Evolutionary conservation across 352 stramenopile genomes (phyloP).

Genomic region (Pythium sukuiense): DNA sequence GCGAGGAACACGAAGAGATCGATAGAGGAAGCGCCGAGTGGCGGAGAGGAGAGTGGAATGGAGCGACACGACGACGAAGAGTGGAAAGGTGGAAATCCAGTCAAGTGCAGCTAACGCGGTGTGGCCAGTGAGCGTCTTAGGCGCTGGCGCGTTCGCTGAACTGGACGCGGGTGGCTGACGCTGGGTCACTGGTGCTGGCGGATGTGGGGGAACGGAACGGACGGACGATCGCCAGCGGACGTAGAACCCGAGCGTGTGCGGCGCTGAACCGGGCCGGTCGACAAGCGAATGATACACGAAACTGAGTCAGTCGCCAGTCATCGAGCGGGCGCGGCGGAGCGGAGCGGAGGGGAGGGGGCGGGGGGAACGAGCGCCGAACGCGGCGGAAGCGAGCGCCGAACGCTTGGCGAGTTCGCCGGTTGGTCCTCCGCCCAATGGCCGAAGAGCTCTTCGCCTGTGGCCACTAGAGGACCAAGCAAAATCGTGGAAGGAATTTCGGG

Average conservation of each 20-base stretch:
- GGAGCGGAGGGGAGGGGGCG: background rate
- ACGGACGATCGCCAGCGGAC: constrained; percentile 2
- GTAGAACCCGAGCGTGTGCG: constrained; percentile 4
- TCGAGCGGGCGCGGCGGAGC: constrained; percentile 3
- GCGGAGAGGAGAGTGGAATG: background rate
- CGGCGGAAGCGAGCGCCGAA: constrained; percentile 3
- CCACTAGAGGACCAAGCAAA: background rate
- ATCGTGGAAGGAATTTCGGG: background rate
- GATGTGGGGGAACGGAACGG: background rate
- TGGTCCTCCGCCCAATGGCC: background rate
- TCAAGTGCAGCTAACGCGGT: constrained; percentile 15
- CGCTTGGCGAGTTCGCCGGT: background rate
- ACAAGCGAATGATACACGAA: constrained; percentile 1
- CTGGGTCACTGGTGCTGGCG: background rate
- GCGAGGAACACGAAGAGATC: background rate
- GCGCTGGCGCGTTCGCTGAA: constrained; percentile 16
- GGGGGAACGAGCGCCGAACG: constrained; percentile 1
- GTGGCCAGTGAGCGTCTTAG: constrained; percentile 13
- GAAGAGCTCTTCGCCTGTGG: background rate
- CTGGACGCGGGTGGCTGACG: constrained; percentile 11
- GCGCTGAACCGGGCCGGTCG: background rate
- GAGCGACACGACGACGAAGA: constrained; percentile 11
- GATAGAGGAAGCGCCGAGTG: background rate
- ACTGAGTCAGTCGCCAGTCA: constrained; percentile 9
- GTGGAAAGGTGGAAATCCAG: background rate